Evolutionary conservation across 1,139 yeast genomes (phyloP).

Genomic region (Pneumocystis wakefieldiae): DNA sequence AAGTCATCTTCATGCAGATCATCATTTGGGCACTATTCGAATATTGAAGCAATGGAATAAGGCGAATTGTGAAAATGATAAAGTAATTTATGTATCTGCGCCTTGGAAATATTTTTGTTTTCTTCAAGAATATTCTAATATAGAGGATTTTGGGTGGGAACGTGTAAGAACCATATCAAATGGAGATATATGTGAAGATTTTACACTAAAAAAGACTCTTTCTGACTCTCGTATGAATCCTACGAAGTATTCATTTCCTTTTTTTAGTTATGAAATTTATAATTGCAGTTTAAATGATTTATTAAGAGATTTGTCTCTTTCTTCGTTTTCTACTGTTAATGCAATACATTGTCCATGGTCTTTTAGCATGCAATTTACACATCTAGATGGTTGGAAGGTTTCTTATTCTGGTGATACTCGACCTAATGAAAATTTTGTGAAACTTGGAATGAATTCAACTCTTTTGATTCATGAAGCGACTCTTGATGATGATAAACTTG

Average conservation of each 20-base stretch:
- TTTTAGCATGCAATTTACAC: conserved; percentile 32
- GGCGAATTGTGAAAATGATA: conserved; percentile 17
- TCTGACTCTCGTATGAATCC: not conserved
- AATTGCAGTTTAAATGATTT: not conserved
- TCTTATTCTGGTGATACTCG: conserved; percentile 94
- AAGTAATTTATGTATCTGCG: conserved; percentile 35
- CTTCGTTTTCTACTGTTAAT: conserved; percentile 41
- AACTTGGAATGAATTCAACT: conserved; percentile 55
- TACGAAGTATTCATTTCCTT: not conserved
- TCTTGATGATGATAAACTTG: conserved; percentile 61
- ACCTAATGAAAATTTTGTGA: conserved; percentile 52
- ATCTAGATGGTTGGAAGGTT: conserved; percentile 24
- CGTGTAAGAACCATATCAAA: conserved; percentile 19
- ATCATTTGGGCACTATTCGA: conserved; percentile 63
- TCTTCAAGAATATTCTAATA: conserved; percentile 50
- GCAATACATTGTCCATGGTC: conserved; percentile 82
- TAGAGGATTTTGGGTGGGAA: conserved; percentile 36
- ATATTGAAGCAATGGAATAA: conserved; percentile 48
- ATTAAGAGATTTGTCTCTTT: conserved; percentile 18
- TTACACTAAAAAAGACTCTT: not conserved
- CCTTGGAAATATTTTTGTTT: conserved; percentile 69
- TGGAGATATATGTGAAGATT: not conserved
- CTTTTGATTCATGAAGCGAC: conserved; percentile 87
- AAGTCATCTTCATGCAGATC: conserved; percentile 95
- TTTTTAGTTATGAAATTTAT: not conserved